Base-by-base conservation (phyloP, 371 early-diverging fungal species). In the Zychaea mexicana region DNA sequence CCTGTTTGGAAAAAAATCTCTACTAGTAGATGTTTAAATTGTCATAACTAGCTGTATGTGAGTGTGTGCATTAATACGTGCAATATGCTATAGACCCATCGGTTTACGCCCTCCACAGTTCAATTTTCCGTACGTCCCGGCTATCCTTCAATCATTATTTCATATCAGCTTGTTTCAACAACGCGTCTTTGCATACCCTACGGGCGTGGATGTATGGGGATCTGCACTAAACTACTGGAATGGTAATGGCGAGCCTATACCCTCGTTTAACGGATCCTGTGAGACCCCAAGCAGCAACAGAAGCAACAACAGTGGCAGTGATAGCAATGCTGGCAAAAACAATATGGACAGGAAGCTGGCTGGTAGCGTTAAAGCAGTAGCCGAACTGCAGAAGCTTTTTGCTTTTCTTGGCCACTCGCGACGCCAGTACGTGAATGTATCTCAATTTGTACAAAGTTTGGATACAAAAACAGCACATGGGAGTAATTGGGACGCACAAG, bases 101-200 rank as follows among this genome's bases (percentile, higher is more conserved):
- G 82, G 78, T 10, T 57, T 81, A 31, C 65, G 82, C 9, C 82
- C 82, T 24, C 82, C 82, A 15, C 62, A 69, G 0, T 78, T 72
- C 26, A 64, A 74, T 26, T 77, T 69, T 32, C 58, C 74, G 2
- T 79, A 72, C 67, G 59, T 69, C 5, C 79, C 83, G 22, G 52
- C 71, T 0, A 10, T 82, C 17, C 15, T 82, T 1, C 80, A 76
- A 62, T 64, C 78, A 2, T 60, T 82, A 31, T 82, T 70, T 63
- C 74, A 79, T 53, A 62, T 82, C 12, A 62, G 70, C 10, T 33
- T 70, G 3, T 78, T 82, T 45, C 68, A 65, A 47, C n/a, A 71
- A 5, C 66, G 72, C 2, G 64, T 82, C 1, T 33, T 79, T 4
- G 54, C 71, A 2, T 73, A 70, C 54, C 70, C 70, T 42, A 80